Evolutionary conservation across 148 eudicot species (phyloP), one percentile per base, ranked within the genome.

Genomic region (Oxyria digyna): DNA sequence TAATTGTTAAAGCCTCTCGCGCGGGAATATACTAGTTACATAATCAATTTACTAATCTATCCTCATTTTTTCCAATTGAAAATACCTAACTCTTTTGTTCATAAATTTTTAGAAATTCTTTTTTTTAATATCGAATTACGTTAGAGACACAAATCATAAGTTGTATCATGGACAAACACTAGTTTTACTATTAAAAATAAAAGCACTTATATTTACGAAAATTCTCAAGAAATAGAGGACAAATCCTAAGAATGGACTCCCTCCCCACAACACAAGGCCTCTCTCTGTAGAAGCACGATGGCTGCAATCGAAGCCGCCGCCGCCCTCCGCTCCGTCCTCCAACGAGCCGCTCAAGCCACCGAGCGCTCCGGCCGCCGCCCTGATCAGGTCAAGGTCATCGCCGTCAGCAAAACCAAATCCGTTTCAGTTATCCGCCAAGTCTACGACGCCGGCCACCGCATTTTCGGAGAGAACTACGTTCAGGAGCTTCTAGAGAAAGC

Each of bases 341-440:
- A 76, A 15, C 85, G 97, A 3, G 91, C 83, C 42, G 75, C 72
- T 3, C 81, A 79, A 67, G 91, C 99, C 8, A 91, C 93, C 15
- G 88, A 83, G 72, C 77, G 77, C 21, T 87, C 91, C 32, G 90
- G 87, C 50, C 90, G 99, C 14, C 29, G 74, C 0, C 74, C 97
- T 15, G 87, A 87, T 41, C 85, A 69, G 68, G 81, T 91, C 38
- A 82, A 84, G 54, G 78, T 95, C 11, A 89, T 95, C 67, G 96
- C 97, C 57, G 99, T 91, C 27, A 91, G 99, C 70, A 95, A 95
- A 74, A 91, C 96, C 4, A 95, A 95, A 74, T 91, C 99, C 0
- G 85, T 81, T 0, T 62, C 96, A n/a, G 74, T 88, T 42, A 68
- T 95, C 63, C 89, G 88, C 23, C 78, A 95, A 75, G 97, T 95